Conservation (phyloP, 495 filamentous ascomycete genomes). For the Neurospora tetraspora region DNA sequence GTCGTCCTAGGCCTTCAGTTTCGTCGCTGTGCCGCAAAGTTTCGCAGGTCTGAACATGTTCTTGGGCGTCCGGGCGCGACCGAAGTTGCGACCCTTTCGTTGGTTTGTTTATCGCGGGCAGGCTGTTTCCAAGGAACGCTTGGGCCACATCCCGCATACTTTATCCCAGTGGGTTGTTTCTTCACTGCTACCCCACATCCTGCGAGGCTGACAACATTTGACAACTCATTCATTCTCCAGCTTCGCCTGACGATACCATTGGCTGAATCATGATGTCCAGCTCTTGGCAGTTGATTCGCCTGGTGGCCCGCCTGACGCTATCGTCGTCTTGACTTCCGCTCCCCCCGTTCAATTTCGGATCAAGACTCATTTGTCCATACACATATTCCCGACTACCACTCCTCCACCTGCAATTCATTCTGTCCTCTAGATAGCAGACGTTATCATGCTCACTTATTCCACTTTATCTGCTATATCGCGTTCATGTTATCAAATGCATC, state of each 20-base stretch:
- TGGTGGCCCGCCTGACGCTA: neutral
- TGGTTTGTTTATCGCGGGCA: constrained; percentile 14
- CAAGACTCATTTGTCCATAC: neutral
- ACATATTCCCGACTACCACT: neutral
- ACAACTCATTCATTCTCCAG: neutral
- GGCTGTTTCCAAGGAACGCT: constrained; percentile 1
- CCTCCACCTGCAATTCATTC: neutral
- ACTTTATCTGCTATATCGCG: neutral
- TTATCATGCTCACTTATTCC: neutral
- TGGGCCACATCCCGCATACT: constrained; percentile 1
- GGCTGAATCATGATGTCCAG: neutral
- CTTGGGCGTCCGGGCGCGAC: constrained; percentile 2
- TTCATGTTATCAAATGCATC: neutral
- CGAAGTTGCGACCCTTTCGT: constrained; percentile 6
- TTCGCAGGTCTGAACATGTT: neutral
- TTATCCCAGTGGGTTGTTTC: neutral
- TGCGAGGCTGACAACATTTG: neutral
- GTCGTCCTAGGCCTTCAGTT: neutral
- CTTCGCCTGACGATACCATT: neutral
- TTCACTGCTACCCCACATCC: neutral
- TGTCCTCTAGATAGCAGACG: neutral
- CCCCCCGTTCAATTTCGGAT: neutral
- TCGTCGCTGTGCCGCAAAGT: neutral
- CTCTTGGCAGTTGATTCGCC: neutral
- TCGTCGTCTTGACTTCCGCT: neutral